Base-by-base conservation (phyloP, 139 green algal species). In the Dunaliella primolecta region DNA sequence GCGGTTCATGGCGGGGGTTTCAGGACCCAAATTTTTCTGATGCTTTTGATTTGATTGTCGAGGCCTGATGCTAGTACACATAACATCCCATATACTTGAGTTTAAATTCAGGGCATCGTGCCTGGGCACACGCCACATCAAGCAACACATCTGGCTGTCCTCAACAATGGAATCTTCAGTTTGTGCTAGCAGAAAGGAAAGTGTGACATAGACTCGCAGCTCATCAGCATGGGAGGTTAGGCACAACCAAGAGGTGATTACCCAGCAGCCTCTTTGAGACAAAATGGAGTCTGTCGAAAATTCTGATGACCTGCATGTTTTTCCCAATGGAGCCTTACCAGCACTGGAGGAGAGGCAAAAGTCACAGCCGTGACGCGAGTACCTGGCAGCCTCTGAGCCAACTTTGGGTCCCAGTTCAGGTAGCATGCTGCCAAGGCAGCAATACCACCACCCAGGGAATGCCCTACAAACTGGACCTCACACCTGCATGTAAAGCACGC, bases 391-490 rank as follows among this genome's bases (percentile, higher is more conserved):
- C 71, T 36, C 2, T 36, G 30, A 2, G 25, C 11, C 34, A 80
- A 34, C 36, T 75, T 24, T 1, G 72, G 70, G 30, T 37, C 72
- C 64, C 36, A 38, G 2, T 85, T 80, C 75, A 93, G 82, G 79
- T 92, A 88, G 33, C 90, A 81, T 27, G 85, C 85, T 38, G 85
- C 55, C 81, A 93, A 86, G 20, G 85, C 89, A 36, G 90, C 90
- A 36, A 92, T 87, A 25, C 85, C 86, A 36, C 89, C 90, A 55
- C 88, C 88, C 70, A 93, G 36, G 0, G 85, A 92, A 78, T 92
- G 88, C 0, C 90, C 88, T 57, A 91, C 83, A 71, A 89, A 57
- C 70, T 87, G 35, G 38, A 89, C 33, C 29, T 71, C 36, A 83
- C 86, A 91, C 32, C 32, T 35, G 57, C 37, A 85, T 20, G 3